Evolutionary conservation across 106 monocot genomes (phyloP).

Genomic region (Dactylorhiza incarnata): DNA sequence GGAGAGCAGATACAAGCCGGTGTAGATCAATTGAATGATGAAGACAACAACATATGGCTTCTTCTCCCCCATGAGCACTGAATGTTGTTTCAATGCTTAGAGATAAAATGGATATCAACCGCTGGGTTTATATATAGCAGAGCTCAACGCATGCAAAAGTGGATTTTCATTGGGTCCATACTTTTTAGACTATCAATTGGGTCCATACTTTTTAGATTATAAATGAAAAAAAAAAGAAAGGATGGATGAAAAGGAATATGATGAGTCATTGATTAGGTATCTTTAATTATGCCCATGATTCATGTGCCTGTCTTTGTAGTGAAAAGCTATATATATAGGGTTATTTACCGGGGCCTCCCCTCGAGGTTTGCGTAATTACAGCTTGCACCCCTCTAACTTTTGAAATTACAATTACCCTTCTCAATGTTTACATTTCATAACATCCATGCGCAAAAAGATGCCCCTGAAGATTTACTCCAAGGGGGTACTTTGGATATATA

Average conservation of each 20-base stretch:
- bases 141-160: not conserved
- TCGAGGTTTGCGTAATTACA: too few species aligned
- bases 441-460: too few species aligned
- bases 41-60: constrained; percentile 41
- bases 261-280: not conserved
- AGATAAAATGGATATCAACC: not conserved
- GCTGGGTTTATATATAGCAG: not conserved
- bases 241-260: not conserved
- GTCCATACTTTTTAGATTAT: too few species aligned
- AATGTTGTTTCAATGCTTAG: not conserved
- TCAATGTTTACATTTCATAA: too few species aligned
- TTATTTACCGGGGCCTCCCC: too few species aligned
- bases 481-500: too few species aligned
- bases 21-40: constrained; percentile 41
- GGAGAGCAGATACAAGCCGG: constrained; percentile 51
- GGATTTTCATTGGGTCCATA: not conserved
- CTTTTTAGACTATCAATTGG: too few species aligned
- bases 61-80: constrained; percentile 19
- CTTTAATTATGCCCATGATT: not conserved
- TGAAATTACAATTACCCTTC: too few species aligned
- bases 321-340: too few species aligned
- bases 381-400: too few species aligned
- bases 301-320: too few species aligned
- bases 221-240: not conserved
- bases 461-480: too few species aligned